Percentiles rank a stretch among this genome's conserved stretches.
Conservation (phyloP, 495 filamentous ascomycete species). For the Pyrenopolyporus hunteri region DNA sequence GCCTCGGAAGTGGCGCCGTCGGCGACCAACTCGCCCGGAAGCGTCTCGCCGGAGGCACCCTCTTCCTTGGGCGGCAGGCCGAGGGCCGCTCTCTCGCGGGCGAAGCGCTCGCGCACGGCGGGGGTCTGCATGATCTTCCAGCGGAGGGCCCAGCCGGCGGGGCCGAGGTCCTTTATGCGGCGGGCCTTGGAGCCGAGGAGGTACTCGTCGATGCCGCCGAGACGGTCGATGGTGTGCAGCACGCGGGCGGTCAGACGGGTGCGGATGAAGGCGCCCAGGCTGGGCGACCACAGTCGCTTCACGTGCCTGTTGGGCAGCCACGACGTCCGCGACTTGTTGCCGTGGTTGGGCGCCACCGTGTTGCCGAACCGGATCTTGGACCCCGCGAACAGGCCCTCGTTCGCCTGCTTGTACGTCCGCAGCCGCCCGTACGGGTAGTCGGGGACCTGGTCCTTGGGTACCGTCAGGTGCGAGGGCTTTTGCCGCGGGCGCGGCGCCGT, state of each 20-base stretch:
- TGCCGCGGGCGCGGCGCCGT: slow-evolving; percentile 34
- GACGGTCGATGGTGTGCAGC: slow-evolving; percentile 84
- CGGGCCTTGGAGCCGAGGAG: slow-evolving; percentile 73
- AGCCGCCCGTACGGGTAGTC: slow-evolving; percentile 85
- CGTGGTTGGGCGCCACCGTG: slow-evolving; percentile 76
- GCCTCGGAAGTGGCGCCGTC: slow-evolving; percentile 31
- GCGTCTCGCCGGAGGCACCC: not conserved
- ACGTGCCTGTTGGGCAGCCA: slow-evolving; percentile 90
- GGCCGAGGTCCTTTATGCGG: slow-evolving; percentile 82
- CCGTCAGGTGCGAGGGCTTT: slow-evolving; percentile 40
- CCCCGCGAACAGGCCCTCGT: slow-evolving; percentile 83
- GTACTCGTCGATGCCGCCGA: slow-evolving; percentile 90
- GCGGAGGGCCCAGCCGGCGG: slow-evolving; percentile 84
- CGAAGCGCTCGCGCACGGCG: slow-evolving; percentile 64
- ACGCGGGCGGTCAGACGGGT: slow-evolving; percentile 78
- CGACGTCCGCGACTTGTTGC: slow-evolving; percentile 80
- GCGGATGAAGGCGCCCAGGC: slow-evolving; percentile 67
- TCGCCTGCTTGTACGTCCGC: slow-evolving; percentile 81
- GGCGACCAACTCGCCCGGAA: slow-evolving; percentile 53
- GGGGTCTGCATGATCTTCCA: slow-evolving; percentile 83
- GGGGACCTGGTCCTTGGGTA: slow-evolving; percentile 57
- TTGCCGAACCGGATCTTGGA: slow-evolving; percentile 87
- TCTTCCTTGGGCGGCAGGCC: slow-evolving; percentile 44
- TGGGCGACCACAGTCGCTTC: slow-evolving; percentile 74
- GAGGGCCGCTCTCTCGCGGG: slow-evolving; percentile 55